Evolutionary conservation across 192 early-diverging fungal species (phyloP), one percentile per base, ranked within the genome.

Genomic region (Phlyctochytrium bullatum): DNA sequence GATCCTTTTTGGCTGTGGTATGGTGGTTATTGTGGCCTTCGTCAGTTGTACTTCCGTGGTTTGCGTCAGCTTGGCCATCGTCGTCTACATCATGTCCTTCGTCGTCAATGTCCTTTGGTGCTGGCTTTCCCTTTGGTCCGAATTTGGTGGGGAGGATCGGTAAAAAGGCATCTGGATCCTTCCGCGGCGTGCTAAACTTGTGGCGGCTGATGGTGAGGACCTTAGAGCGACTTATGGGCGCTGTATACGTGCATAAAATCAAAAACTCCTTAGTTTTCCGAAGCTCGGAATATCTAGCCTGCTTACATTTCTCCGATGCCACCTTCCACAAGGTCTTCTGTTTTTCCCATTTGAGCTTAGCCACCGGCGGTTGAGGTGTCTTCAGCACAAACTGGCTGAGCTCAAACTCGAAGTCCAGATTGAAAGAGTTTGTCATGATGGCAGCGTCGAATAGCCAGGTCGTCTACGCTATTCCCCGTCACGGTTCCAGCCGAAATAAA

Each of bases 321-420:
- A 62, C 52, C 17, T 59, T 58, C 70, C 70, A 72, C 14, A 72
- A 33, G 1, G 70, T 72, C 10, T 47, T 27, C 47, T 72, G 70
- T 47, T 72, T 72, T 14, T 66, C 64, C 70, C 70, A 72, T 33
- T 30, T 34, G 28, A 72, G 64, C 34, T 72, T 72, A 10, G 70
- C 52, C 16, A 14, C 6, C n/a, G 70, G 70, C 23, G 58, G 30
- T 24, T 36, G 23, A 6, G 30, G 34, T 12, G 33, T 34, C 28
- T 17, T 52, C 23, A 40, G 61, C 25, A 63, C 67, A 53, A 59
- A 71, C 1, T 27, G n/a, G 12, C 56, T 62, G 24, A 65, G 53
- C 53, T 63, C 52, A 6, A 6, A 47, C 40, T 47, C 40, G 40
- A 47, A 47, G 20, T 47, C 40, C 10, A 47, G 40, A 6, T 47